These are phyloP conservation scores for Pythium scleroteichum DNA, from an alignment of 352 stramenopile species.

Conservation along the genomic window DNA sequence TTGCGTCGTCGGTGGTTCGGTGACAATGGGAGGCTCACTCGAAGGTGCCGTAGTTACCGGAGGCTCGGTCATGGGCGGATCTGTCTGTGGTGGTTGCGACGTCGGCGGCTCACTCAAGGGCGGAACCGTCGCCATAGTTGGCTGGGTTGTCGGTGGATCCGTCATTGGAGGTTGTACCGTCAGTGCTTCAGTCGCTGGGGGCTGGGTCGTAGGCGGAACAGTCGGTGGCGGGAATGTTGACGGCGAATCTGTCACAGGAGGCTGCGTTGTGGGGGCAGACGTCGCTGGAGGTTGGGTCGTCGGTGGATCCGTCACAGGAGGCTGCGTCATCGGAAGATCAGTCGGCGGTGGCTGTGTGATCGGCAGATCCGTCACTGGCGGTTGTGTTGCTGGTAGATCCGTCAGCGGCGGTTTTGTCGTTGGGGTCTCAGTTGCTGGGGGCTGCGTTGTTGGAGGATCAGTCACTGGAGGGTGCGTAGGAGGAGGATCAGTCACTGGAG, in stretches of 20 bases:
- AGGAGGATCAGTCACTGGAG: background rate
- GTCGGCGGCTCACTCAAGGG: background rate
- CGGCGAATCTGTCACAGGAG: background rate
- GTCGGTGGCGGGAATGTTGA: too few species aligned
- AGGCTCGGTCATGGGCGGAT: background rate
- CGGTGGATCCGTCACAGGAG: constrained; percentile 5
- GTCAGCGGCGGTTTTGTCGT: background rate
- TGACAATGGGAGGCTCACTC: too few species aligned
- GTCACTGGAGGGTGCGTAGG: constrained; percentile 2
- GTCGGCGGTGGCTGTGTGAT: background rate
- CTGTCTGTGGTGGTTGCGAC: constrained; percentile 1
- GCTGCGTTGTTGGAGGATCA: background rate
- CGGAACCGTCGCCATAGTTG: too few species aligned
- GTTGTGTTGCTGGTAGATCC: background rate
- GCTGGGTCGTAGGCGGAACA: background rate
- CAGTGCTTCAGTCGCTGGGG: background rate
- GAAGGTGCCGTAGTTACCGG: too few species aligned
- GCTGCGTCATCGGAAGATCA: background rate
- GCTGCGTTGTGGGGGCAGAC: background rate
- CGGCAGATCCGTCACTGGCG: background rate
- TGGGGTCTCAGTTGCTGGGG: background rate
- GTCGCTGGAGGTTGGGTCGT: constrained; percentile 2
- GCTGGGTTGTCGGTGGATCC: background rate
- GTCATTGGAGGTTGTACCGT: background rate
- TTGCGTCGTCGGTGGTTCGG: too few species aligned